phyloP scores from a whole-genome alignment of 805 yeast species.

The Starmerella scarabaei region DNA sequence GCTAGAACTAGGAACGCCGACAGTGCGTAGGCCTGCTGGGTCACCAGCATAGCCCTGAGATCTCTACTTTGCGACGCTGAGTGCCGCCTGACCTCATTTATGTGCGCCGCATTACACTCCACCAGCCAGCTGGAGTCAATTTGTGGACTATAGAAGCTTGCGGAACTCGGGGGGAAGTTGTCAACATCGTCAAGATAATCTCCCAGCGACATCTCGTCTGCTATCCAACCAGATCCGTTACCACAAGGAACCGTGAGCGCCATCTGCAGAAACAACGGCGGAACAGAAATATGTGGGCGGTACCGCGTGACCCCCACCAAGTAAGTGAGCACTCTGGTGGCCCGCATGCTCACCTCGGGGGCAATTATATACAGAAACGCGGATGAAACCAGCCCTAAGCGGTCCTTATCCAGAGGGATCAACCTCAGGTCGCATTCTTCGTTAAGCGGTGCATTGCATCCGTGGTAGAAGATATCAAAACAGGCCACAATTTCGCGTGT shows the following conservation, averaged over 20 bases:
- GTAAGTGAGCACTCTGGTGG: slow-evolving; percentile 2
- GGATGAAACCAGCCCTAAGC: no score
- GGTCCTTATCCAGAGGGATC: no score
- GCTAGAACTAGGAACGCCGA: slow-evolving; percentile 4
- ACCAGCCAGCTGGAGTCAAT: background rate
- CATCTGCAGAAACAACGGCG: background rate
- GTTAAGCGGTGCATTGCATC: no score
- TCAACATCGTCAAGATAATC: background rate
- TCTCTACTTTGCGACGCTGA: no score
- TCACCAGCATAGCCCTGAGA: background rate
- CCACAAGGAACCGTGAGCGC: slow-evolving; percentile 3
- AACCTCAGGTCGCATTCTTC: no score
- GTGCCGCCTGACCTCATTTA: no score
- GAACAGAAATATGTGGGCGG: slow-evolving; percentile 3
- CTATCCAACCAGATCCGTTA: slow-evolving; percentile 1
- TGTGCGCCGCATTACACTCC: background rate
- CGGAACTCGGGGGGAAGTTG: background rate
- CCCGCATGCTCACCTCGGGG: background rate
- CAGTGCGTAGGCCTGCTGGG: slow-evolving; percentile 6
- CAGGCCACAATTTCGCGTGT: no score
- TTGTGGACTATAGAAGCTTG: background rate
- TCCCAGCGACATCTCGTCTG: background rate
- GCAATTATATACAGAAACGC: slow-evolving; percentile 1
- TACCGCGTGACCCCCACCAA: background rate
- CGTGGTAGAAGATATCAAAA: no score